These are phyloP conservation scores for Candida sojae DNA, from an alignment of 1,139 yeast species.

Conservation along the genomic window DNA sequence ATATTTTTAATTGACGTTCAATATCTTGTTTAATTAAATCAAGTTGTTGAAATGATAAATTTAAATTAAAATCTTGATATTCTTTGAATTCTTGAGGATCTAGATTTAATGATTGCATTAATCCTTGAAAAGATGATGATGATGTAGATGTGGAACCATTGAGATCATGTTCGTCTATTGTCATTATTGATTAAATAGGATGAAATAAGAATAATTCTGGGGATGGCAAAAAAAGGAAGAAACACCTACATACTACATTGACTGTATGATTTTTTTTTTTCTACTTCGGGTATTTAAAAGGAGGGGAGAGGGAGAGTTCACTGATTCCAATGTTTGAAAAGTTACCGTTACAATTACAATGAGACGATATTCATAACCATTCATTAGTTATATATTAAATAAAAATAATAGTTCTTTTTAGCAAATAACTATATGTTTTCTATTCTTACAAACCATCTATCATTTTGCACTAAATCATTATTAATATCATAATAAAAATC, in stretches of 20 bases:
- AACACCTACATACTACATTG: no score
- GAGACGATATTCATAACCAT: no score
- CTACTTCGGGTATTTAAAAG: no score
- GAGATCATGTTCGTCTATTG: conserved; percentile 16
- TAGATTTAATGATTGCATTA: conserved; percentile 42
- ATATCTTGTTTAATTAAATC: conserved; percentile 30
- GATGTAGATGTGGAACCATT: conserved; percentile 12
- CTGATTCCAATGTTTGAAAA: no score
- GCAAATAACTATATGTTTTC: not conserved
- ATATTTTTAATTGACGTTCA: conserved; percentile 32
- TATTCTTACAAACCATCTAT: conserved; percentile 25
- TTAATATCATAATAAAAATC: conserved; percentile 39
- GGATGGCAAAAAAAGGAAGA: no score
- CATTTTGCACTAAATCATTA: conserved; percentile 19
- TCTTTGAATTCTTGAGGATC: conserved; percentile 26
- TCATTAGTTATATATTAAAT: no score
- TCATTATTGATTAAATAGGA: conserved; percentile 8
- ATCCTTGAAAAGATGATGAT: conserved; percentile 31
- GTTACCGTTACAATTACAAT: no score
- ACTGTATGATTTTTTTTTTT: no score
- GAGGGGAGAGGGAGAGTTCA: no score
- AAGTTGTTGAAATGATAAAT: conserved; percentile 28
- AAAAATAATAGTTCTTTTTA: no score
- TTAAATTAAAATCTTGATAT: conserved; percentile 18
- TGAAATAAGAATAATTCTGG: no score